phyloP scores from a whole-genome alignment of 2,329 filamentous ascomycete genomes.

The Huntiella savannae region DNA sequence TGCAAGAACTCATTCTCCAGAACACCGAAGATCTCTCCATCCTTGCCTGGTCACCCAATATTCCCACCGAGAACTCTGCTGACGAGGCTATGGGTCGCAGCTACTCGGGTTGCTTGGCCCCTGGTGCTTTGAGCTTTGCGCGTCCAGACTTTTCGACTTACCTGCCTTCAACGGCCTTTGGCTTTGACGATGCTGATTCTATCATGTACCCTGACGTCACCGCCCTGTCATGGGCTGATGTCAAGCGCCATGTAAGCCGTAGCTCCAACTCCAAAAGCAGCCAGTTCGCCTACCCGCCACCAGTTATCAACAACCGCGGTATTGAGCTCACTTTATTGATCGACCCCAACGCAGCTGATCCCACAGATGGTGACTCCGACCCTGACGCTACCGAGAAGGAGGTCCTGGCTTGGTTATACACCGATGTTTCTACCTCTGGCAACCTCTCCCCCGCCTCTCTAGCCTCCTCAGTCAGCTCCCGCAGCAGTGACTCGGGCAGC shows the following conservation, averaged over 20 bases:
- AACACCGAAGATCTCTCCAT: conserved; percentile 19
- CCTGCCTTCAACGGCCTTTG: conserved; percentile 12
- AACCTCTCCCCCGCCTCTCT: conserved; percentile 4
- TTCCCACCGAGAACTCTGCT: neutral
- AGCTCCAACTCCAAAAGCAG: conserved; percentile 5
- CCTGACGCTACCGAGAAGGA: conserved; percentile 6
- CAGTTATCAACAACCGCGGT: conserved; percentile 10
- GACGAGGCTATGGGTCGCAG: neutral
- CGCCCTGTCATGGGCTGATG: conserved; percentile 8
- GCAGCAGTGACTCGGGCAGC: neutral
- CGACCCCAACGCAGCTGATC: conserved; percentile 7
- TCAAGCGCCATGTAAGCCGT: conserved; percentile 11
- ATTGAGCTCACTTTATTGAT: conserved; percentile 12
- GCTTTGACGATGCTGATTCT: conserved; percentile 12
- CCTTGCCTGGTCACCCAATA: conserved; percentile 15
- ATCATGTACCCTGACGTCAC: conserved; percentile 12
- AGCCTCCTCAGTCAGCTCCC: conserved; percentile 1
- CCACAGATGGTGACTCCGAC: neutral
- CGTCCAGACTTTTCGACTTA: conserved; percentile 11
- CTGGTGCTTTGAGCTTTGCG: conserved; percentile 7
- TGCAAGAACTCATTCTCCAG: conserved; percentile 20
- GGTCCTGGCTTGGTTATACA: conserved; percentile 13
- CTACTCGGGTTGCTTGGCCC: conserved; percentile 9
- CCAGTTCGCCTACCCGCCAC: conserved; percentile 11
- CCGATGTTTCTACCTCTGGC: conserved; percentile 10